These are phyloP conservation scores for Candida sanyaensis DNA, from an alignment of 1,139 yeast species.

Conservation along the genomic window DNA sequence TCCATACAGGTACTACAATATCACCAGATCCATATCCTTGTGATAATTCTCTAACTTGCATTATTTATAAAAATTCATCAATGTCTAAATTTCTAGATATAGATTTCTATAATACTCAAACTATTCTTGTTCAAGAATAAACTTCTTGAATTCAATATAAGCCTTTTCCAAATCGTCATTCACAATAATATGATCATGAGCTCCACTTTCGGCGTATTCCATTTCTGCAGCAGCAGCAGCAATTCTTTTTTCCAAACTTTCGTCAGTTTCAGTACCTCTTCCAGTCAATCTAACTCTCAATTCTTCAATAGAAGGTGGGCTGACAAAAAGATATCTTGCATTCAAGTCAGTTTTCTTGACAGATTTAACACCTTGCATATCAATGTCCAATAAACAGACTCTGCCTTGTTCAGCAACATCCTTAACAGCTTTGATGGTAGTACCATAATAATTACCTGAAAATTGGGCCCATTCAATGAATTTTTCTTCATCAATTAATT, in stretches of 20 bases:
- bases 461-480: constrained; percentile 98
- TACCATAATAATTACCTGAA: constrained; percentile 96
- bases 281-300: constrained; percentile 73
- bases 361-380: constrained; percentile 97
- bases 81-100: background rate
- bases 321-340: constrained; percentile 82
- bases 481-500: constrained; percentile 67
- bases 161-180: constrained; percentile 93
- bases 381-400: constrained; percentile 91
- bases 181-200: constrained; percentile 85
- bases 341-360: constrained; percentile 81
- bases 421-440: constrained; percentile 81
- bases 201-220: constrained; percentile 86
- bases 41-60: background rate
- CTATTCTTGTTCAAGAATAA: constrained; percentile 49
- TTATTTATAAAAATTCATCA: background rate
- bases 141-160: constrained; percentile 74
- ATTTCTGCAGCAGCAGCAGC: constrained; percentile 85
- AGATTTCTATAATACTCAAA: background rate
- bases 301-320: constrained; percentile 89
- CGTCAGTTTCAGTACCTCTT: constrained; percentile 94
- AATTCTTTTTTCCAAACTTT: constrained; percentile 79
- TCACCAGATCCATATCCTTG: too few species aligned
- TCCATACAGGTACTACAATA: too few species aligned
- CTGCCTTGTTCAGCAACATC: constrained; percentile 64